Evolutionary conservation across 352 stramenopile genomes (phyloP), one percentile per base, ranked within the genome.

Genomic region (Pythium rhizo-oryzae): DNA sequence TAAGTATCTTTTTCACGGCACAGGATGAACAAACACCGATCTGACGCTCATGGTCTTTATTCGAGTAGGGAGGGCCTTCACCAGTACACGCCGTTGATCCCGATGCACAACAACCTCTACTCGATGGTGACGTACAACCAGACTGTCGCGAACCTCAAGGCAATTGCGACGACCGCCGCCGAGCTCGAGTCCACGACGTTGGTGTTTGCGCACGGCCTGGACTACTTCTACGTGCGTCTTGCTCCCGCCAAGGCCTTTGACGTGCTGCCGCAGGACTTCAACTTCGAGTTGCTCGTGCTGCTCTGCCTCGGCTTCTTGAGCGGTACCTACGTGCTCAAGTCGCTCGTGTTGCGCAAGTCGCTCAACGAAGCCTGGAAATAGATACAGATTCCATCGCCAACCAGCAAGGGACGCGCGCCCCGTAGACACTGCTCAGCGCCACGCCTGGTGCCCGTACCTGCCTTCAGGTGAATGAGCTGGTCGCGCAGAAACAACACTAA

Each of bases 181-280:
- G 89, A 97, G 74, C 86, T 99, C 46, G 97, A 99, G 83, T 98
- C 93, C 21, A 98, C 97, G 53, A 94, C 94, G 43, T 69, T 99
- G n/a, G 79, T 99, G 49, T 90, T 99, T 62, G 93, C 94, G 9
- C 89, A 93, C 69, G 95, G 95, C 23, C 82, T 98, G 13, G 96
- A 99, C 76, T 71, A 98, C 67, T 99, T 98, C 78, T 98, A 98
- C 82, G 80, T 93, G 19, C 87, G 94, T 61, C 84, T 98, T 37
- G 92, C 93, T 16, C 97, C 97, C 2, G 95, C 93, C 23, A 97
- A 97, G 59, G 93, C 92, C 57, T 99, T 99, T 66, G 97, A 99
- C 73, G 78, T 99, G 56, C 80, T 99, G 25, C 93, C 96, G 8
- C 96, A 97, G 51, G 95, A 98, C 78, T 99, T 99, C 72, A 98